Evolutionary conservation across 2,329 filamentous ascomycete species (phyloP), one percentile per base, ranked within the genome.

Genomic region (Aspergillus candidus): DNA sequence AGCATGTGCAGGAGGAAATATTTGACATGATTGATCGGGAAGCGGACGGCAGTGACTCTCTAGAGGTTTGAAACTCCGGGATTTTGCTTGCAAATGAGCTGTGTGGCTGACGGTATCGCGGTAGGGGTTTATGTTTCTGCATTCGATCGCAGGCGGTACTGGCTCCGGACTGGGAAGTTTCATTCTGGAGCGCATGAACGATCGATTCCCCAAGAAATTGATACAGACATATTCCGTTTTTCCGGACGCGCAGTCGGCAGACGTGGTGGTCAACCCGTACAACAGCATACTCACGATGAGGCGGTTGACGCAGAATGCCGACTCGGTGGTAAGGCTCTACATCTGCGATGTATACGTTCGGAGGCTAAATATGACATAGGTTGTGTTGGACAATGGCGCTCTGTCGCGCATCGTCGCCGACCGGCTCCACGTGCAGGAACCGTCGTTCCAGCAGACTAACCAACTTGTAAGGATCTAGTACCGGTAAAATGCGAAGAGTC

Each of bases 11-110:
- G 57, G 93, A 98, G 67, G 93, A 98, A 65, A 88, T 98, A 44
- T 88, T 98, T 77, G 94, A 98, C 66, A 98, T 98, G 89, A 95
- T 98, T 60, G 93, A 98, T 64, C 85, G 93, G 48, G 93, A 98
- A 67, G 93, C 94, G 12, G 93, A 98, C 68, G 94, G 94, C 29
- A 97, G 91, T 65, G 93, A 98, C 68, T 96, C 90, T 41, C 77
- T 98, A 4, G 93, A 98, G 75, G 85, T 86, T 66, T 32, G 66
- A 13, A 41, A 18, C 15, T 14, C 33, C 4, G 17, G 6, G 30
- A 43, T 33, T 27, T 17, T 36, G 4, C 8, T 17, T n/a, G 17
- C 17, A 17, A 4, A 11, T 30, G 6, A 30, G 11, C 12, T 38
- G 4, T 29, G 22, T 35, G 10, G n/a, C 38, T 52, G 14, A 53